Conservation (phyloP, 140 eudicot species). For the Artemisia princeps region DNA sequence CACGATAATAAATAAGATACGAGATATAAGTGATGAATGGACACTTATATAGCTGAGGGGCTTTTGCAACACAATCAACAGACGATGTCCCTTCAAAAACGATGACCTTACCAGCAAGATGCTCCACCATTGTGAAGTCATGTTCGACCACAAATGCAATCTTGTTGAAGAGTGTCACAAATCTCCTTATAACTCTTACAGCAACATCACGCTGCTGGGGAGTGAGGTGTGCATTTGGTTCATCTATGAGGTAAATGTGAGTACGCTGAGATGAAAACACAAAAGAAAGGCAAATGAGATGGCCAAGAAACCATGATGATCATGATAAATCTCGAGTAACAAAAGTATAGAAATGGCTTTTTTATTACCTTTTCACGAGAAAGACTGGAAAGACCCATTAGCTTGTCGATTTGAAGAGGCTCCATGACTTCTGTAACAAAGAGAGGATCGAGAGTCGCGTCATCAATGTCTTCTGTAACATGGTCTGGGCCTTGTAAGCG, state of each 20-base stretch:
- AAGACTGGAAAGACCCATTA: slow-evolving; percentile 76
- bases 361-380: slow-evolving; percentile 66
- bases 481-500: slow-evolving; percentile 79
- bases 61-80: slow-evolving; percentile 65
- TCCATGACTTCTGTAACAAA: slow-evolving; percentile 81
- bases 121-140: slow-evolving; percentile 81
- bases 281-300: slow-evolving; percentile 1
- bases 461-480: slow-evolving; percentile 57
- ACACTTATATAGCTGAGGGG: slow-evolving; percentile 78
- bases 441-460: slow-evolving; percentile 66
- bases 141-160: slow-evolving; percentile 80
- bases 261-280: slow-evolving; percentile 43
- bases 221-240: slow-evolving; percentile 59
- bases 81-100: slow-evolving; percentile 71
- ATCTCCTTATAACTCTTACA: slow-evolving; percentile 75
- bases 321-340: neutral
- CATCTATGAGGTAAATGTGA: slow-evolving; percentile 69
- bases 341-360: too few relatives aligned
- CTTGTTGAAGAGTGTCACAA: slow-evolving; percentile 67
- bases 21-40: neutral
- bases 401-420: slow-evolving; percentile 70
- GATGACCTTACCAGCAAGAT: slow-evolving; percentile 68
- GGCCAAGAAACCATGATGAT: neutral
- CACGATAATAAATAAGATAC: too few relatives aligned
- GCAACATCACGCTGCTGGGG: slow-evolving; percentile 90